A percentile compares a stretch with the other conserved stretches of the same genome.
Evolutionary conservation across 352 stramenopile genomes (phyloP).

Genomic region (Phytopythium vexans): DNA sequence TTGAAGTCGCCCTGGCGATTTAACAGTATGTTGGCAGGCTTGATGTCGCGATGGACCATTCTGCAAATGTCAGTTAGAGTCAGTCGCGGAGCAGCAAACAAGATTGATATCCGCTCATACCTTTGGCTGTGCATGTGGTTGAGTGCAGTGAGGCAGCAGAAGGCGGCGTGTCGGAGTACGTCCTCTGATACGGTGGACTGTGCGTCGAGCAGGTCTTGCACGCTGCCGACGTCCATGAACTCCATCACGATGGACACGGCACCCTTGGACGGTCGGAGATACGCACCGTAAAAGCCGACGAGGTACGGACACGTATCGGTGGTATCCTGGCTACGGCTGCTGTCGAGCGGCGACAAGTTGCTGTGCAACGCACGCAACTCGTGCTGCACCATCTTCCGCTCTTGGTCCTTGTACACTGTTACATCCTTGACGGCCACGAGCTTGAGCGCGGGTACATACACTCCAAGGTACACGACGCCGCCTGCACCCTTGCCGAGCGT

Average conservation of each 20-base stretch:
- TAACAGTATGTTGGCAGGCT: constrained; percentile 88
- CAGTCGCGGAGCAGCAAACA: neutral
- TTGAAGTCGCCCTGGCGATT: constrained; percentile 85
- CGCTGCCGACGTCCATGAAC: constrained; percentile 90
- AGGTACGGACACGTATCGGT: constrained; percentile 60
- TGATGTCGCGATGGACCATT: constrained; percentile 90
- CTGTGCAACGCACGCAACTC: constrained; percentile 86
- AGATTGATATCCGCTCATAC: constrained; percentile 19
- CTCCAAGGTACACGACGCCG: constrained; percentile 72
- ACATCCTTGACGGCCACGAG: constrained; percentile 88
- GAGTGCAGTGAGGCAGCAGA: constrained; percentile 79
- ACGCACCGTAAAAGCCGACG: constrained; percentile 89
- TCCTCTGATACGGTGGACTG: constrained; percentile 45
- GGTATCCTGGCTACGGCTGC: neutral
- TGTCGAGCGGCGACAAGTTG: constrained; percentile 72
- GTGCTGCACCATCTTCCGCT: constrained; percentile 81
- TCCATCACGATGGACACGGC: constrained; percentile 89
- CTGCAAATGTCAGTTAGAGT: constrained; percentile 12
- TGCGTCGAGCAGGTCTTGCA: constrained; percentile 72
- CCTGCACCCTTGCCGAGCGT: constrained; percentile 80
- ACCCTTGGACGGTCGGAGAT: constrained; percentile 65
- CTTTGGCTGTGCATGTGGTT: constrained; percentile 79
- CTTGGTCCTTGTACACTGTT: constrained; percentile 73
- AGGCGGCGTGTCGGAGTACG: constrained; percentile 71
- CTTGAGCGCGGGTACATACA: constrained; percentile 83